These are phyloP conservation scores for Ramularia collo-cygni DNA, from an alignment of 2,329 filamentous ascomycete species.

Conservation along the genomic window DNA sequence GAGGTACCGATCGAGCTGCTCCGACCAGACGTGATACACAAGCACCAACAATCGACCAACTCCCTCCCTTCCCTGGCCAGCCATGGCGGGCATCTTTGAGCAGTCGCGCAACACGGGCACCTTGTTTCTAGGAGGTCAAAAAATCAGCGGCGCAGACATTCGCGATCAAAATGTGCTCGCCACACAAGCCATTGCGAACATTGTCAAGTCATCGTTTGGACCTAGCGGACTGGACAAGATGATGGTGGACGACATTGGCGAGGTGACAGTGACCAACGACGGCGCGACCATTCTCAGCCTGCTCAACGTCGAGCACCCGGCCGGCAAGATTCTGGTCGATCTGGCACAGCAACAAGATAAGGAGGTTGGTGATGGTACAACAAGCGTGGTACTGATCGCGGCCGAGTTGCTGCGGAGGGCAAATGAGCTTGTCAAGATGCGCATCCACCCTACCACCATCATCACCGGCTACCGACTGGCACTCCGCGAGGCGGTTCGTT, in stretches of 20 bases:
- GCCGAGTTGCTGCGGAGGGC: slow-evolving; percentile 87
- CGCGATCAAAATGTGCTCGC: slow-evolving; percentile 96
- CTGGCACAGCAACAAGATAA: slow-evolving; percentile 98
- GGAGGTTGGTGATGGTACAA: slow-evolving; percentile 97
- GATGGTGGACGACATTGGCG: slow-evolving; percentile 99
- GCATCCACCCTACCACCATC: slow-evolving; percentile 98
- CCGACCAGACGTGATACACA: too few species aligned
- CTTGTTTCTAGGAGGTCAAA: slow-evolving; percentile 91
- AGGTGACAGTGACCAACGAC: slow-evolving; percentile 98
- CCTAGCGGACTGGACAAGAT: slow-evolving; percentile 98
- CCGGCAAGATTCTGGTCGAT: slow-evolving; percentile 96
- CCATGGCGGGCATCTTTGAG: slow-evolving; percentile 94
- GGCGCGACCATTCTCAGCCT: slow-evolving; percentile 93
- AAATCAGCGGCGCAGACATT: slow-evolving; percentile 95
- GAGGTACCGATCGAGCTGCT: too few species aligned
- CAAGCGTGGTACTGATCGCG: slow-evolving; percentile 94
- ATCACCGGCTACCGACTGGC: slow-evolving; percentile 97
- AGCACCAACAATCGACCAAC: background rate
- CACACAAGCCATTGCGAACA: slow-evolving; percentile 95
- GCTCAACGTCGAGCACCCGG: slow-evolving; percentile 94
- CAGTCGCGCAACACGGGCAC: slow-evolving; percentile 87
- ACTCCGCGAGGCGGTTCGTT: slow-evolving; percentile 91
- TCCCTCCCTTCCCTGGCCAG: slow-evolving; percentile 6
- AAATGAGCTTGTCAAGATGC: slow-evolving; percentile 99
- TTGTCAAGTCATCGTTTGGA: slow-evolving; percentile 97